These are phyloP conservation scores for Cyclotella sp. DNA, from an alignment of 108 stramenopile species.

Conservation along the genomic window DNA sequence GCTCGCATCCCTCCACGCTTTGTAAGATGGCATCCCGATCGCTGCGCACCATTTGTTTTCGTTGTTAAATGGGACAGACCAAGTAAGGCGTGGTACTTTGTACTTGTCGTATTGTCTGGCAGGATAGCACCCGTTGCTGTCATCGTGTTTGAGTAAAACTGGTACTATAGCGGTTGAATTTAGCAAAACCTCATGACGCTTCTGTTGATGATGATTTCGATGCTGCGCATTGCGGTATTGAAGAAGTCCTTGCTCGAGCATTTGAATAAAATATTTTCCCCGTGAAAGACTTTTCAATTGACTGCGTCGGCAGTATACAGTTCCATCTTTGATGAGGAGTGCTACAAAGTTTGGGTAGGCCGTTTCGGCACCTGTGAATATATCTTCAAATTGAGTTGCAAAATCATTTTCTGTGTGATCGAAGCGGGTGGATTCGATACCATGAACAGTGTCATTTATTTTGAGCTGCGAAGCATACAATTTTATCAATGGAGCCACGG, in stretches of 20 bases:
- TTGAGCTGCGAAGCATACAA: neutral
- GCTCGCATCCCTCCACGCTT: constrained; percentile 38
- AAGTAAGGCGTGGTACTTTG: constrained; percentile 43
- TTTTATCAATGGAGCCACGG: neutral
- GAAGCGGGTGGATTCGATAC: neutral
- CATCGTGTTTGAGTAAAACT: constrained; percentile 50
- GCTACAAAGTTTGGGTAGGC: constrained; percentile 24
- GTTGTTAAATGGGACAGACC: constrained; percentile 41
- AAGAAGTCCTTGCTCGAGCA: constrained; percentile 33
- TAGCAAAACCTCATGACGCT: too few relatives aligned
- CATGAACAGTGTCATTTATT: neutral
- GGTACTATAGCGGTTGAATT: constrained; percentile 8
- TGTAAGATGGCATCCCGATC: constrained; percentile 43
- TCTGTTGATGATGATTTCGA: neutral
- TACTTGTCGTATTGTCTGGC: constrained; percentile 34
- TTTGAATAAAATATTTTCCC: constrained; percentile 44
- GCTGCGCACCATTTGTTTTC: constrained; percentile 35
- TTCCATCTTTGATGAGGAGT: constrained; percentile 36
- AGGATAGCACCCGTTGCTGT: constrained; percentile 52
- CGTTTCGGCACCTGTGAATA: neutral
- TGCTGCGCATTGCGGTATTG: neutral
- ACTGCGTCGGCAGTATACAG: constrained; percentile 40
- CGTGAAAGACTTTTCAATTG: constrained; percentile 42
- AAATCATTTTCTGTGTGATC: constrained; percentile 1
- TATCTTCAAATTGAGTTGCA: constrained; percentile 21